Conservation (phyloP, 371 early-diverging fungal genomes). For the Mucor indicus region DNA sequence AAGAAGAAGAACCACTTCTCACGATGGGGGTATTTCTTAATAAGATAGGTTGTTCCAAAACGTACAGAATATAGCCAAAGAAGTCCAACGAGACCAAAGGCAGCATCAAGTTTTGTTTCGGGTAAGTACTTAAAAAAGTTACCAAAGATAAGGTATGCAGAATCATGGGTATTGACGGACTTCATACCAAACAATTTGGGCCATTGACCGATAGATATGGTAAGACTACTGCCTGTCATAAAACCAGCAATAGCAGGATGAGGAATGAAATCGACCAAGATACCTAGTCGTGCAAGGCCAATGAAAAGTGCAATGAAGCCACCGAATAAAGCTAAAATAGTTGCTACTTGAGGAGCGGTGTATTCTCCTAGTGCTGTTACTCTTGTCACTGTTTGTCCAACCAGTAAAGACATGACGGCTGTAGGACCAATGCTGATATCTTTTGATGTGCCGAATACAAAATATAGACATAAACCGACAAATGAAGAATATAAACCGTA, state of each 20-base stretch:
- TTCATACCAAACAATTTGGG: slow-evolving; percentile 73
- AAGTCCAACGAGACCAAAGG: slow-evolving; percentile 43
- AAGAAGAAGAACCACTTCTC: slow-evolving; percentile 39
- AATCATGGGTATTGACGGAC: slow-evolving; percentile 52
- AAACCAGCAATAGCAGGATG: slow-evolving; percentile 71
- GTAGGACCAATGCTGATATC: slow-evolving; percentile 88
- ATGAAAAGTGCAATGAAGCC: slow-evolving; percentile 61
- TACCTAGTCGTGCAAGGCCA: slow-evolving; percentile 75
- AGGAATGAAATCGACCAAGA: slow-evolving; percentile 85
- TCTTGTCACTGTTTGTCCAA: slow-evolving; percentile 62
- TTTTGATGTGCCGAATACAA: slow-evolving; percentile 80
- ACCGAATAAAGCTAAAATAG: slow-evolving; percentile 52
- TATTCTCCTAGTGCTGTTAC: slow-evolving; percentile 36
- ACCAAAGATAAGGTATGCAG: slow-evolving; percentile 50
- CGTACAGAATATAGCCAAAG: slow-evolving; percentile 41
- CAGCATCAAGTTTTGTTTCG: slow-evolving; percentile 41
- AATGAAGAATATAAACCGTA: slow-evolving; percentile 78
- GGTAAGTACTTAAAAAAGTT: slow-evolving; percentile 42
- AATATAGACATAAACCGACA: slow-evolving; percentile 45
- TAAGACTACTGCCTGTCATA: slow-evolving; percentile 70
- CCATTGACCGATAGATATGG: slow-evolving; percentile 69
- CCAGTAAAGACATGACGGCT: slow-evolving; percentile 78
- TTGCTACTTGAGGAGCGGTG: slow-evolving; percentile 45
- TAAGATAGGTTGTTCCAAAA: slow-evolving; percentile 18
- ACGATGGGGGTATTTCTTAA: slow-evolving; percentile 28